Percentiles rank a stretch among this genome's conserved stretches.
These are phyloP conservation scores for Aureobasidium sp. DNA, from an alignment of 2,329 filamentous ascomycete genomes.

Conservation along the genomic window DNA sequence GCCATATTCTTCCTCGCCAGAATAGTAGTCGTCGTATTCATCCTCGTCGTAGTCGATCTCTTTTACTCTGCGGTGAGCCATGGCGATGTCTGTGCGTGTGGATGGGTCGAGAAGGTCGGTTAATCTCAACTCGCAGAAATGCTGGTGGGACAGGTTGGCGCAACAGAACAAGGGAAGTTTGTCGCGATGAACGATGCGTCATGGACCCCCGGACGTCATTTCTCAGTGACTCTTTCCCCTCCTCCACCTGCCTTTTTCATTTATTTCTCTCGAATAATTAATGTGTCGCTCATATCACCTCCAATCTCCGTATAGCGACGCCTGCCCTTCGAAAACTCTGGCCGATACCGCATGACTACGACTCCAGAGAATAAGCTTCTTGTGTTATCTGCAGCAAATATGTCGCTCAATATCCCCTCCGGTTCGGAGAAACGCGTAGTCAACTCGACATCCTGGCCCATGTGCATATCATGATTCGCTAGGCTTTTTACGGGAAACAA, in stretches of 20 bases:
- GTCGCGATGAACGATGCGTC: not conserved
- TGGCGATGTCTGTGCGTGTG: not conserved
- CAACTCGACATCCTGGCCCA: not conserved
- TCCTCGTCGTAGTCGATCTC: slow-evolving; percentile 41
- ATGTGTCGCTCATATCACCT: too few relatives aligned
- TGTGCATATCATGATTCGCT: not conserved
- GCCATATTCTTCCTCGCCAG: slow-evolving; percentile 23
- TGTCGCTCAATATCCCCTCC: not conserved
- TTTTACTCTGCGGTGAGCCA: slow-evolving; percentile 33
- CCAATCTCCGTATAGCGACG: too few relatives aligned
- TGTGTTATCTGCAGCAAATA: too few relatives aligned
- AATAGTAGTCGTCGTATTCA: slow-evolving; percentile 44
- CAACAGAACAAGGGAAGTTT: not conserved
- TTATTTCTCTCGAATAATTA: too few relatives aligned
- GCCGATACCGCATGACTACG: too few relatives aligned
- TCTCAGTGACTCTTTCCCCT: too few relatives aligned
- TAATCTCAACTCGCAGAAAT: not conserved
- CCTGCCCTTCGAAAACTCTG: too few relatives aligned
- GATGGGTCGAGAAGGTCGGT: not conserved
- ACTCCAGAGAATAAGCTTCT: too few relatives aligned
- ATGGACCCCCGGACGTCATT: too few relatives aligned
- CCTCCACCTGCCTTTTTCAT: too few relatives aligned
- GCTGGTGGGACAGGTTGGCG: not conserved
- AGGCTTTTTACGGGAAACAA: not conserved
- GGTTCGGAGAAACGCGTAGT: not conserved